Conservation (phyloP, 2,329 filamentous ascomycete species). For the Pseudovirgaria hyperparasitica region DNA sequence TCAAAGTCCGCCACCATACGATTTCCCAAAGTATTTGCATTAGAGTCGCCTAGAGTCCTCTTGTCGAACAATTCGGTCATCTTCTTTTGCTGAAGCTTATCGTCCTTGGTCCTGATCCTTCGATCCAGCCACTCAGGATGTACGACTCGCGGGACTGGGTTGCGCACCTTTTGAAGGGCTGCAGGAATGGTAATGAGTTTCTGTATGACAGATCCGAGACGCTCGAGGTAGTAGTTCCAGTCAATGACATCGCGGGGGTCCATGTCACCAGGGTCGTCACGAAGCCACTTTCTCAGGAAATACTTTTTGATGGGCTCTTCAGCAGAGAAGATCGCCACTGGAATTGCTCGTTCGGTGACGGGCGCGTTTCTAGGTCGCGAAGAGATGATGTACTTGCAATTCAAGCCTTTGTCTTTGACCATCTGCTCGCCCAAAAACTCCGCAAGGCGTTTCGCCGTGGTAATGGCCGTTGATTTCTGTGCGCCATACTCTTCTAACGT, state of each 20-base stretch:
- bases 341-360: constrained; percentile 87
- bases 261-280: constrained; percentile 81
- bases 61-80: constrained; percentile 84
- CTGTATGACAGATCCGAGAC: constrained; percentile 92
- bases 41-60: constrained; percentile 59
- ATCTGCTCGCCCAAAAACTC: constrained; percentile 97
- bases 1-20: constrained; percentile 56
- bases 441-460: constrained; percentile 83
- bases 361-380: constrained; percentile 74
- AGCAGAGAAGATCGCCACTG: constrained; percentile 93
- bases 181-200: constrained; percentile 98
- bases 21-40: constrained; percentile 48
- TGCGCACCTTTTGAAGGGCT: constrained; percentile 84
- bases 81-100: constrained; percentile 97
- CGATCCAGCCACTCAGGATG: constrained; percentile 96
- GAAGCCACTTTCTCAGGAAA: constrained; percentile 90
- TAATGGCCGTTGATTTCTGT: constrained; percentile 99
- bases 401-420: constrained; percentile 97
- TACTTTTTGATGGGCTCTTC: constrained; percentile 76
- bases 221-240: constrained; percentile 95
- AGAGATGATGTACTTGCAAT: constrained; percentile 99
- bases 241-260: constrained; percentile 84
- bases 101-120: constrained; percentile 87
- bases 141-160: constrained; percentile 83
- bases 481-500: constrained; percentile 89